Base-by-base conservation (phyloP, 2,329 filamentous ascomycete species). In the Ophiocordyceps robertsii region DNA sequence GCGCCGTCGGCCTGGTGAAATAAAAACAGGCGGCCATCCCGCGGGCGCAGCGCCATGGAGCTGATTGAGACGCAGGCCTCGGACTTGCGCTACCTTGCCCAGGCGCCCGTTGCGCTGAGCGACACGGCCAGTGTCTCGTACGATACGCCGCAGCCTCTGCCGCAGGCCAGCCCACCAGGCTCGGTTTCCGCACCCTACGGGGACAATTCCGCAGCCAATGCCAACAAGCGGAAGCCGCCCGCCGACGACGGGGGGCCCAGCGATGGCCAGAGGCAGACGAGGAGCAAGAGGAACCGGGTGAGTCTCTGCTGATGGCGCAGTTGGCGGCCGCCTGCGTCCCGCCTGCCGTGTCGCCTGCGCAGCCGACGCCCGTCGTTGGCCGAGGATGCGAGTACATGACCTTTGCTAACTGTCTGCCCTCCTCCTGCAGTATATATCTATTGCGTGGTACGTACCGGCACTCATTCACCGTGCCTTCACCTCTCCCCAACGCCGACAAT, bases 241-340 rank as follows among this genome's bases (percentile, higher is more conserved):
- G 61, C 60, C 14, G 55, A 64, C 10, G 66, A 67, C 32, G 69
- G 70, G 33, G 66, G 60, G 1, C 51, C 50, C 13, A 49, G 48
- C 16, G 46, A 49, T 13, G 51, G 57, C 16, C 72, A 70, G 56
- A 73, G 70, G 56, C 70, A 73, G 60, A 73, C 74, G 57, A 62
- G 74, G 50, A 77, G 72, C 56, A 79, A 78, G 56, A 68, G 75
- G 45, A 79, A 78, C 49, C 61, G 75, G 55, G 71, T 75, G 51
- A 61, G 69, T 68, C 9, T 24, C 37, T 27, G 24, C 27, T 10
- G 29, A n/a, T 13, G 19, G 11, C 37, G 6, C 6, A 10, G 13
- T 17, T 17, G n/a, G 8, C 37, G 24, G 24, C 24, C 7, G 24
- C 24, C 24, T 24, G 24, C 24, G 7, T 24, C 24, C 24, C 24